phyloP scores from a whole-genome alignment of 805 yeast species.

The Lachancea kluyveri region DNA sequence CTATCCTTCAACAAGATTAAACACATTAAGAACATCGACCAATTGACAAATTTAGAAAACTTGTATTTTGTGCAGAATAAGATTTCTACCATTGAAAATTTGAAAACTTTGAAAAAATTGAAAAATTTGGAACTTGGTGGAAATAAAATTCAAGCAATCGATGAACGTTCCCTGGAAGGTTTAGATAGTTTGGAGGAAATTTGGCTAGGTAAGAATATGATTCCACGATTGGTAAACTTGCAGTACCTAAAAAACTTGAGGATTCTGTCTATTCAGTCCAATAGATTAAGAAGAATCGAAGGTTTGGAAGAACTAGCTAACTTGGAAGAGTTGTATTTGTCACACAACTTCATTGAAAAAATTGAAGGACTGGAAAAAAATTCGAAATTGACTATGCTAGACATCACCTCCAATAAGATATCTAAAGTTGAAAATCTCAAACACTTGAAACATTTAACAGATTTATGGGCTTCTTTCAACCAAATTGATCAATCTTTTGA shows the following conservation, averaged over 20 bases:
- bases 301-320: constrained; percentile 67
- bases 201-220: constrained; percentile 90
- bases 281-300: constrained; percentile 69
- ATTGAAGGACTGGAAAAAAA: constrained; percentile 77
- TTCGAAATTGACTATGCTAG: constrained; percentile 62
- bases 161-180: constrained; percentile 38
- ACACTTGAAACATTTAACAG: constrained; percentile 70
- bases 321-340: constrained; percentile 79
- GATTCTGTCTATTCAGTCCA: constrained; percentile 83
- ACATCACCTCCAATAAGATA: constrained; percentile 72
- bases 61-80: constrained; percentile 86
- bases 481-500: constrained; percentile 55
- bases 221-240: constrained; percentile 59
- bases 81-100: constrained; percentile 62
- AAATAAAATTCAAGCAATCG: constrained; percentile 50
- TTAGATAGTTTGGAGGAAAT: constrained; percentile 60
- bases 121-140: constrained; percentile 87
- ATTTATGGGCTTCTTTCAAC: constrained; percentile 89
- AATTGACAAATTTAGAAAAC: constrained; percentile 54
- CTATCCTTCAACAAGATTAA: constrained; percentile 85
- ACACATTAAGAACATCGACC: constrained; percentile 72
- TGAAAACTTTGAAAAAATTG: constrained; percentile 51
- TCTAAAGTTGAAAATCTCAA: constrained; percentile 53
- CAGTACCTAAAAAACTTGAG: constrained; percentile 52
- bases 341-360: constrained; percentile 72